These are phyloP conservation scores for Lathyrus oleraceus DNA, from an alignment of 306 rosid species.

Conservation along the genomic window DNA sequence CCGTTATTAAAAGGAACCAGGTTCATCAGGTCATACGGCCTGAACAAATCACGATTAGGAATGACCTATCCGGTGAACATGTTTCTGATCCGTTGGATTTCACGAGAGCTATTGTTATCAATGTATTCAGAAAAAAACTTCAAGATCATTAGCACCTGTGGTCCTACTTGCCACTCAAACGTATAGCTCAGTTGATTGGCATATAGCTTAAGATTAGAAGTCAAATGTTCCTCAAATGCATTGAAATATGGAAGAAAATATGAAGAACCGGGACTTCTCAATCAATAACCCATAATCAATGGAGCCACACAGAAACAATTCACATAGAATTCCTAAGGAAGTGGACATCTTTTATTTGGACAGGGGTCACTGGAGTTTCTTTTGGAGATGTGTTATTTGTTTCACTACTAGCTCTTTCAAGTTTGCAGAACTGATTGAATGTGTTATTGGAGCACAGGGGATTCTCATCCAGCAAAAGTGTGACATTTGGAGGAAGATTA, in stretches of 20 bases:
- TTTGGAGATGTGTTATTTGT: slow-evolving; percentile 27
- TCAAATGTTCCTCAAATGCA: too few species aligned
- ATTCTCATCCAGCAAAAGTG: slow-evolving; percentile 84
- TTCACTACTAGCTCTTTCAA: slow-evolving; percentile 34
- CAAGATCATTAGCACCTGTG: too few species aligned
- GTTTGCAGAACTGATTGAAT: slow-evolving; percentile 52
- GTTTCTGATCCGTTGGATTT: too few species aligned
- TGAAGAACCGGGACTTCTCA: slow-evolving; percentile 87
- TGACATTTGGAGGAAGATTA: slow-evolving; percentile 60
- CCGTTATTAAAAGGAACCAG: slow-evolving; percentile 51
- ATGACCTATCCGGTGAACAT: too few species aligned
- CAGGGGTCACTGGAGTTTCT: slow-evolving; percentile 43
- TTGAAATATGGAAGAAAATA: slow-evolving; percentile 54
- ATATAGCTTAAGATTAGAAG: too few species aligned
- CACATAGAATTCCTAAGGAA: slow-evolving; percentile 54
- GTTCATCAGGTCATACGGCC: slow-evolving; percentile 70
- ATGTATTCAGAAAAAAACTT: too few species aligned
- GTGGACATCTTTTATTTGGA: slow-evolving; percentile 56
- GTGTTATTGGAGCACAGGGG: slow-evolving; percentile 60
- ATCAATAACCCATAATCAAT: slow-evolving; percentile 59
- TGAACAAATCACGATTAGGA: too few species aligned
- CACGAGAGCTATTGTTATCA: too few species aligned
- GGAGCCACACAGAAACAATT: slow-evolving; percentile 74
- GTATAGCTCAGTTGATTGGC: too few species aligned
- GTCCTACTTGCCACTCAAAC: too few species aligned